Percentiles rank a stretch among this genome's conserved stretches.
Conservation (phyloP, 2,329 filamentous ascomycete species). For the Corinectria fuckeliana region DNA sequence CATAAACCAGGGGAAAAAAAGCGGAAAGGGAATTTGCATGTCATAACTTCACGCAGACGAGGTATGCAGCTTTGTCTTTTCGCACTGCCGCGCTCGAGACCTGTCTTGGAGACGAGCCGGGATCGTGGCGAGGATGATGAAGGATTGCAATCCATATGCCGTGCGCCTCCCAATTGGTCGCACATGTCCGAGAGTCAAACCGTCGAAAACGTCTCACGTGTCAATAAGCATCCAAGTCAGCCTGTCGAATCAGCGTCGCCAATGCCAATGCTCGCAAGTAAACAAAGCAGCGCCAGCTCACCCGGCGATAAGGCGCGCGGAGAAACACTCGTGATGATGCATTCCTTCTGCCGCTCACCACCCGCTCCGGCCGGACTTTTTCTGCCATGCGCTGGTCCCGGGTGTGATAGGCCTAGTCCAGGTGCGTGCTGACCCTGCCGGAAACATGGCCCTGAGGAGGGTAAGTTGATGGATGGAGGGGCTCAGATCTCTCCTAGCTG, state of each 20-base stretch:
- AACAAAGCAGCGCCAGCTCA: constrained; percentile 8
- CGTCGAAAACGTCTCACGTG: neutral
- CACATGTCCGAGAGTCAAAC: neutral
- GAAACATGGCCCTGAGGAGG: constrained; percentile 4
- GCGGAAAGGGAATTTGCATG: constrained; percentile 22
- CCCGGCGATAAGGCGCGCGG: neutral
- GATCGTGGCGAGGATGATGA: neutral
- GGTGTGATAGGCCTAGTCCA: constrained; percentile 20
- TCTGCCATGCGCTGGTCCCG: neutral
- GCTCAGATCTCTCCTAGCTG: constrained; percentile 18
- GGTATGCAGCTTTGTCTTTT: constrained; percentile 8
- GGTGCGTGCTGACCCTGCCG: neutral
- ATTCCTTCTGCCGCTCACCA: constrained; percentile 3
- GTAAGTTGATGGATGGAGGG: constrained; percentile 6
- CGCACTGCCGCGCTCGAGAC: neutral
- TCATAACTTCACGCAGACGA: constrained; percentile 13
- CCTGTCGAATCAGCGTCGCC: constrained; percentile 8
- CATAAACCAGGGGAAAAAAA: too few relatives aligned
- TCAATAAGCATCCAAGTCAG: constrained; percentile 4
- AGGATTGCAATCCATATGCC: neutral
- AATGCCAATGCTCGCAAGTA: constrained; percentile 1
- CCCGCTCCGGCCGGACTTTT: too few relatives aligned
- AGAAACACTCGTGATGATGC: neutral
- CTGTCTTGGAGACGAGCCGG: neutral
- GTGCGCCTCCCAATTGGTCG: neutral